Percentiles rank a stretch among this genome's conserved stretches.
These are phyloP conservation scores for Cyberlindnera nakhonratchasimensis DNA, from an alignment of 805 yeast species.

Conservation along the genomic window DNA sequence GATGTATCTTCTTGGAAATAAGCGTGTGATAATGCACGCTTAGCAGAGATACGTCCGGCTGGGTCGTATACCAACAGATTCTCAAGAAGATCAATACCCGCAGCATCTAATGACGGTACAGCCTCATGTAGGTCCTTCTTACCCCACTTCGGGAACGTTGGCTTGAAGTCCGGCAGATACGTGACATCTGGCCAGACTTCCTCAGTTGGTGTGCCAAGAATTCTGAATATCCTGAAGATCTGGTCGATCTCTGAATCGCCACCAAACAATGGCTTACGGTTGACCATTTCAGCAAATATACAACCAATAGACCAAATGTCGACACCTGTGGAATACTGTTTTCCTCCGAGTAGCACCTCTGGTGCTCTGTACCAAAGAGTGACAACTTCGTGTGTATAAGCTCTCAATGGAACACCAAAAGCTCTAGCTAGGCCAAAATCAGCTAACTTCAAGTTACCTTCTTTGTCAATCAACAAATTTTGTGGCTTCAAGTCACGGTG, in stretches of 20 bases:
- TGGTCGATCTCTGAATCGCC: constrained; percentile 98
- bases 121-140: constrained; percentile 65
- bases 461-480: constrained; percentile 89
- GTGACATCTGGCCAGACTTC: constrained; percentile 93
- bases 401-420: constrained; percentile 94
- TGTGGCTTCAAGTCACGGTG: constrained; percentile 98
- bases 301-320: constrained; percentile 99
- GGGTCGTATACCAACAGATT: constrained; percentile 88
- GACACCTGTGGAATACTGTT: constrained; percentile 96
- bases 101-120: constrained; percentile 75
- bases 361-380: constrained; percentile 98
- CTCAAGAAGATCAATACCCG: constrained; percentile 80
- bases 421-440: constrained; percentile 97
- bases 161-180: constrained; percentile 86
- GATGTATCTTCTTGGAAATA: constrained; percentile 60
- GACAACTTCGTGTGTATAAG: constrained; percentile 97
- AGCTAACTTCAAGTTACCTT: constrained; percentile 86
- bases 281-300: constrained; percentile 96
- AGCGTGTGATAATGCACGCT: constrained; percentile 86
- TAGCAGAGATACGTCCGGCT: constrained; percentile 88
- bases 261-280: constrained; percentile 91
- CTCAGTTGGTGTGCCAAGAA: constrained; percentile 92
- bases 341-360: constrained; percentile 91
- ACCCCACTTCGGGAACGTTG: constrained; percentile 89
- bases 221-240: constrained; percentile 86